Percentiles rank a stretch among this genome's conserved stretches.
Conservation (phyloP, 345 rosid species). For the Salix koriyanagi region DNA sequence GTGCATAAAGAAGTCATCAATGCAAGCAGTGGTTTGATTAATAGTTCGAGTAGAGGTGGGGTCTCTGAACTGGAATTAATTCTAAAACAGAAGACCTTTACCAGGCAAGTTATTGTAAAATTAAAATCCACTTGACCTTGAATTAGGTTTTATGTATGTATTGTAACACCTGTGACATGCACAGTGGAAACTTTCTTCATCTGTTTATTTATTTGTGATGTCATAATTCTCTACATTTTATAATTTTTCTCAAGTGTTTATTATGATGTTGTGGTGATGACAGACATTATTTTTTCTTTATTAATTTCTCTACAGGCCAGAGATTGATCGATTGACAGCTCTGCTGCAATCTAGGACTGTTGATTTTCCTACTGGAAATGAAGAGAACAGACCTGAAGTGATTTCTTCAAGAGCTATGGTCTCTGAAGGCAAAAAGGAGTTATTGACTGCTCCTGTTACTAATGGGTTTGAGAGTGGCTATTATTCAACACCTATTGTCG, state of each 20-base stretch:
- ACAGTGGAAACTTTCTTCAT: neutral
- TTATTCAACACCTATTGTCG: slow-evolving; percentile 42
- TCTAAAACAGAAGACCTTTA: slow-evolving; percentile 67
- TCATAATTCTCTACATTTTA: neutral
- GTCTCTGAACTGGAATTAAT: slow-evolving; percentile 48
- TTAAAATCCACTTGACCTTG: neutral
- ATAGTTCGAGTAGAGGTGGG: slow-evolving; percentile 29
- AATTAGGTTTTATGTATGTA: neutral
- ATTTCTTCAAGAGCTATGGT: slow-evolving; percentile 23
- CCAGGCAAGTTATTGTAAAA: slow-evolving; percentile 45
- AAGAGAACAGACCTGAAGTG: slow-evolving; percentile 44
- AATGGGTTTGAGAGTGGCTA: slow-evolving; percentile 34
- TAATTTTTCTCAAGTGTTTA: neutral
- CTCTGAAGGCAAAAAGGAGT: slow-evolving; percentile 32
- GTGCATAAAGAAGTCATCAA: slow-evolving; percentile 26
- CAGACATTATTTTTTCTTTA: neutral
- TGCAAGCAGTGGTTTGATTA: slow-evolving; percentile 24
- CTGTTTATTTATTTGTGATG: neutral
- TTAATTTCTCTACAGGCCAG: slow-evolving; percentile 51
- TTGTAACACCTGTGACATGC: neutral
- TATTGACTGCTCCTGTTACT: slow-evolving; percentile 27
- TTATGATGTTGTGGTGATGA: neutral
- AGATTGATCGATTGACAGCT: slow-evolving; percentile 72
- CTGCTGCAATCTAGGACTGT: slow-evolving; percentile 57
- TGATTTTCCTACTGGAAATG: slow-evolving; percentile 36